Evolutionary conservation across 2,329 filamentous ascomycete species (phyloP), one percentile per base, ranked within the genome.

Genomic region (Coleophoma crateriformis): DNA sequence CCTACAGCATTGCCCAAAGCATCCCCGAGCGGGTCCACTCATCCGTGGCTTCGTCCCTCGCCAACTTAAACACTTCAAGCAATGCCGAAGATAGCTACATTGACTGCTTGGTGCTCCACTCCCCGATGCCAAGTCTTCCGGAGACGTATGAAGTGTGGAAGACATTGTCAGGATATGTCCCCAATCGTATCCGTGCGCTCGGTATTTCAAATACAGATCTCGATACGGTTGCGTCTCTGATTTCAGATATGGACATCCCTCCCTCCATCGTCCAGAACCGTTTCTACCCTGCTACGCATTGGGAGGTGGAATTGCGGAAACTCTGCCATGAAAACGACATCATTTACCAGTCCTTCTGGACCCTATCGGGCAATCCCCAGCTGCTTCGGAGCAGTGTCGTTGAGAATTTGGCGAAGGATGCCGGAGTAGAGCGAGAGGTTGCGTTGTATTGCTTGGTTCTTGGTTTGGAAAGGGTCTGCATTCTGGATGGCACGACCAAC

Each of bases 191-290:
- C 54, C 81, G 81, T 38, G 74, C 80, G 32, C 71, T 94, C 7
- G 89, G 89, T 38, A 84, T 94, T 49, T 90, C 86, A 48, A 94
- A 94, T 65, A 78, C 79, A n/a, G 70, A 73, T n/a, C 67, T 86
- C 2, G 64, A 72, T 0, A 66, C 80, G 2, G 72, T 94, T 0
- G 64, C 75, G 47, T 66, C 68, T 4, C 67, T 90, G 1, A 72
- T 74, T 51, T 61, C 71, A 1, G 59, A 68, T 15, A 70, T 67
- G 17, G 70, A 58, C 0, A 61, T 81, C 57, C 78, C 76, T 55
- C 81, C 79, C 0, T 72, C 77, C 1, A 76, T 90, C 2, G 83
- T 91, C 5, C 88, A 94, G 68, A 92, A 94, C 61, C 78, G 86
- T 2, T 89, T 94, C 67, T 79, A 84, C 61, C 66, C 69, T 2